Conservation (phyloP, 345 rosid species). For the Fremontodendron californicum region DNA sequence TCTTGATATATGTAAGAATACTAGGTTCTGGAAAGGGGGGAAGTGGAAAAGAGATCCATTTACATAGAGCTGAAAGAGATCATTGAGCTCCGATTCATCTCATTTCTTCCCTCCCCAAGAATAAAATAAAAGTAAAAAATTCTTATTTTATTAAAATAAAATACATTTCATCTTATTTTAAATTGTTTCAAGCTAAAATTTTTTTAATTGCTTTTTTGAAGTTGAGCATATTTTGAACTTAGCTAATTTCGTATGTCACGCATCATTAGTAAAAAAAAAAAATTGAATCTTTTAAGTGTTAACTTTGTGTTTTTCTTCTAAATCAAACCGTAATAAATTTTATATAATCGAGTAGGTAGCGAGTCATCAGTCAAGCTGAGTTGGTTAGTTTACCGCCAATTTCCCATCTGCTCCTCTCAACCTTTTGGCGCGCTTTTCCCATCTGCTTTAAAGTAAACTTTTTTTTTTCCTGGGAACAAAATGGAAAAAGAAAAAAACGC, state of each 20-base stretch:
- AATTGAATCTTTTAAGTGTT: too few relatives aligned
- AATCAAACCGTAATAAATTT: too few relatives aligned
- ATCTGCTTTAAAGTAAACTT: too few relatives aligned
- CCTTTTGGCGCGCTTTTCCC: slow-evolving; percentile 18
- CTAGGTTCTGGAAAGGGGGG: not conserved
- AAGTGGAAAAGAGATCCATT: not conserved
- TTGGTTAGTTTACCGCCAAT: not conserved
- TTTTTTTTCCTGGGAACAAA: not conserved
- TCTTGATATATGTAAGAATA: not conserved
- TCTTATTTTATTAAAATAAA: not conserved
- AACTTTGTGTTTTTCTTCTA: too few relatives aligned
- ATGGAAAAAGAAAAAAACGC: not conserved
- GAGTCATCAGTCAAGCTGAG: too few relatives aligned
- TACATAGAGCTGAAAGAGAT: not conserved
- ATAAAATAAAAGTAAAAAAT: not conserved
- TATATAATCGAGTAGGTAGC: too few relatives aligned
- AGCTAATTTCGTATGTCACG: too few relatives aligned
- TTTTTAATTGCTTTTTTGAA: too few relatives aligned
- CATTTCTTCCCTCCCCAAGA: not conserved
- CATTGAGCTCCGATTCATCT: not conserved
- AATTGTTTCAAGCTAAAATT: too few relatives aligned
- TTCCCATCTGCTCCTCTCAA: not conserved
- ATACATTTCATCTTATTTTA: too few relatives aligned
- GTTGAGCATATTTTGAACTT: too few relatives aligned
- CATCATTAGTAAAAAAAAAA: too few relatives aligned